phyloP scores from a whole-genome alignment of 2,329 filamentous ascomycete species.

The Nemania sp. region DNA sequence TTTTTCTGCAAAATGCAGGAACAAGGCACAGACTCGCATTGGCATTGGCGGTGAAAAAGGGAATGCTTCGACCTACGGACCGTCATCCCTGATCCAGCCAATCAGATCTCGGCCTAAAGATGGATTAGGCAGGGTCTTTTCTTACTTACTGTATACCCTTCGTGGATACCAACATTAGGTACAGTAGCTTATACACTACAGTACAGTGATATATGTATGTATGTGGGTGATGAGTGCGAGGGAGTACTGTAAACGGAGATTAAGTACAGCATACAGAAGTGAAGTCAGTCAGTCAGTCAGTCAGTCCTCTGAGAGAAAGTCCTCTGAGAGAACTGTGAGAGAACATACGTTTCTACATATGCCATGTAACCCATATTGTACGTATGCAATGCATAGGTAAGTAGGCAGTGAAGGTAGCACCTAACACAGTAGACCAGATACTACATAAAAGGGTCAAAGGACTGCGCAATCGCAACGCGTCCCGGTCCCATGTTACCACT shows the following conservation, averaged over 20 bases:
- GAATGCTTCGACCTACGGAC: conserved; percentile 11
- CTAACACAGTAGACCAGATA: neutral
- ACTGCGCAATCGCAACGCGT: conserved; percentile 2
- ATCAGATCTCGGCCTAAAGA: conserved; percentile 17
- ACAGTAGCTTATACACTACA: neutral
- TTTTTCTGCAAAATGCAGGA: conserved; percentile 31
- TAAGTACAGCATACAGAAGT: no score
- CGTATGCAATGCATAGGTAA: no score
- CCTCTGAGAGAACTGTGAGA: no score
- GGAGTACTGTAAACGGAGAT: neutral
- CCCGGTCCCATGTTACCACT: neutral
- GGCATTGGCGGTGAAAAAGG: conserved; percentile 25
- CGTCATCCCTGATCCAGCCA: conserved; percentile 14
- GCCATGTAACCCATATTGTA: no score
- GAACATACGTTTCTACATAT: no score
- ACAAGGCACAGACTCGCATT: conserved; percentile 31
- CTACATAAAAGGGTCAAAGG: neutral
- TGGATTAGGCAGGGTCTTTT: neutral
- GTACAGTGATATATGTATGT: neutral
- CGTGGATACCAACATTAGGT: neutral
- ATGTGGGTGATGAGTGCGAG: no score
- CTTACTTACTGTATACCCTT: neutral
- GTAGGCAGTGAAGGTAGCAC: no score
- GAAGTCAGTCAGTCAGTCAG: no score
- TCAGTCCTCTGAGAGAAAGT: no score